A percentile compares a stretch with the other conserved stretches of the same genome.
Evolutionary conservation across 441 rosid genomes (phyloP).

Genomic region (Gossypium davidsonii): DNA sequence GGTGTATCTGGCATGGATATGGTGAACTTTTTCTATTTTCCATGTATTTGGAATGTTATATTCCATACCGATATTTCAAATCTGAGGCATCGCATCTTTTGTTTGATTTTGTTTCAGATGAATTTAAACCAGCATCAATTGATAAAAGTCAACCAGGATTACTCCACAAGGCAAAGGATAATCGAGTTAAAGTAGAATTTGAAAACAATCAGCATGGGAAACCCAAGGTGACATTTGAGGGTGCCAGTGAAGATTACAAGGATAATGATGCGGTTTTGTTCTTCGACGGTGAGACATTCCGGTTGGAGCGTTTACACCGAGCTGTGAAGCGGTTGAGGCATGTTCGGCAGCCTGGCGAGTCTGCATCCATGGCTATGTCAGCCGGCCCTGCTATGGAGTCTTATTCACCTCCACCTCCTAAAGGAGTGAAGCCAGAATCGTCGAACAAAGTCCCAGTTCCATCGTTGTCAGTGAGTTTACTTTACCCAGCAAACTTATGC

Average conservation of each 20-base stretch:
- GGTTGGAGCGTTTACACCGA: slow-evolving; percentile 43
- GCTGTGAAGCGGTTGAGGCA: slow-evolving; percentile 47
- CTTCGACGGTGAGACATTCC: slow-evolving; percentile 45
- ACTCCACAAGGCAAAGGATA: slow-evolving; percentile 39
- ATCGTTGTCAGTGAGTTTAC: slow-evolving; percentile 24
- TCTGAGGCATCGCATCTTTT: background rate
- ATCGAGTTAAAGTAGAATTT: slow-evolving; percentile 42
- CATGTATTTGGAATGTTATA: no score
- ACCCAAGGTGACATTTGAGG: slow-evolving; percentile 45
- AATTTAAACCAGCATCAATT: slow-evolving; percentile 55
- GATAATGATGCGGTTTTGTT: slow-evolving; percentile 46
- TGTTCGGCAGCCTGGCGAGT: slow-evolving; percentile 36
- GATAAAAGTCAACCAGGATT: slow-evolving; percentile 42
- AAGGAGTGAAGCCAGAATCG: slow-evolving; percentile 25
- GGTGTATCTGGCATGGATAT: no score
- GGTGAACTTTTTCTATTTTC: no score
- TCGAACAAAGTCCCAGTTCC: slow-evolving; percentile 20
- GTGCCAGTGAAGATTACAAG: slow-evolving; percentile 43
- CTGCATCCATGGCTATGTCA: slow-evolving; percentile 17
- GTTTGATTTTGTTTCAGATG: slow-evolving; percentile 30
- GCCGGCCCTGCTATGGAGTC: slow-evolving; percentile 26
- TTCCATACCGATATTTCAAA: no score
- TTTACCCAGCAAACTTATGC: background rate
- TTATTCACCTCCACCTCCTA: slow-evolving; percentile 22
- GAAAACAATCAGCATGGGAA: slow-evolving; percentile 49